Conservation (phyloP, 2,329 filamentous ascomycete genomes). For the Exophiala spinifera region DNA sequence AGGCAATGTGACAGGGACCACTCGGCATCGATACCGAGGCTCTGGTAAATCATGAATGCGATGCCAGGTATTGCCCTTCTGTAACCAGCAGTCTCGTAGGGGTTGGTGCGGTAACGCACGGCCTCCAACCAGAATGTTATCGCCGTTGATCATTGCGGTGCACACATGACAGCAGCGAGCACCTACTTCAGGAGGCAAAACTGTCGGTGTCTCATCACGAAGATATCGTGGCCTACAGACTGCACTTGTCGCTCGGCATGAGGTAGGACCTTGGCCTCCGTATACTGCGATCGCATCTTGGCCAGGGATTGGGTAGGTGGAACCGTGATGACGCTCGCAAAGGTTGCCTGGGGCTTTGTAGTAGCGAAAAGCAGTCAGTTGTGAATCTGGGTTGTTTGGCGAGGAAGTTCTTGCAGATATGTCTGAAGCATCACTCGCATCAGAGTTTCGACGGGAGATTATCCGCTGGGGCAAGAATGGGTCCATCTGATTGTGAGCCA, state of each 20-base stretch:
- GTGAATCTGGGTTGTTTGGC: conserved; percentile 15
- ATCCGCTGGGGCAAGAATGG: conserved; percentile 16
- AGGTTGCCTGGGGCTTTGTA: conserved; percentile 40
- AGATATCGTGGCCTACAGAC: conserved; percentile 19
- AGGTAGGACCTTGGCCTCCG: conserved; percentile 45
- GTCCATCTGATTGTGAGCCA: conserved; percentile 24
- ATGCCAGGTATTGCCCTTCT: conserved; percentile 62
- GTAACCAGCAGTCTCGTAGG: conserved; percentile 72
- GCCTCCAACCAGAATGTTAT: conserved; percentile 70
- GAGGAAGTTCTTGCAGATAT: conserved; percentile 27
- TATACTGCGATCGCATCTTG: conserved; percentile 37
- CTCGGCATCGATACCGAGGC: conserved; percentile 71
- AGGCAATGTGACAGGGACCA: conserved; percentile 46
- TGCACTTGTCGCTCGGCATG: conserved; percentile 48
- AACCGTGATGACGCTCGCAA: conserved; percentile 60
- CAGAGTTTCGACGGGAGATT: conserved; percentile 19
- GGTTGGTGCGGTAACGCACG: conserved; percentile 69
- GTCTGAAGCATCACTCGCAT: conserved; percentile 24
- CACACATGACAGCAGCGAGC: conserved; percentile 71
- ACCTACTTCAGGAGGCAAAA: conserved; percentile 40
- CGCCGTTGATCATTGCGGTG: conserved; percentile 59
- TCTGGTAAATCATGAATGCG: conserved; percentile 61
- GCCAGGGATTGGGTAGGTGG: conserved; percentile 43
- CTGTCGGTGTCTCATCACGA: conserved; percentile 36
- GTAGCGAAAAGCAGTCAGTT: conserved; percentile 32